phyloP scores from a whole-genome alignment of 306 rosid species.

The Glycine latifolia region DNA sequence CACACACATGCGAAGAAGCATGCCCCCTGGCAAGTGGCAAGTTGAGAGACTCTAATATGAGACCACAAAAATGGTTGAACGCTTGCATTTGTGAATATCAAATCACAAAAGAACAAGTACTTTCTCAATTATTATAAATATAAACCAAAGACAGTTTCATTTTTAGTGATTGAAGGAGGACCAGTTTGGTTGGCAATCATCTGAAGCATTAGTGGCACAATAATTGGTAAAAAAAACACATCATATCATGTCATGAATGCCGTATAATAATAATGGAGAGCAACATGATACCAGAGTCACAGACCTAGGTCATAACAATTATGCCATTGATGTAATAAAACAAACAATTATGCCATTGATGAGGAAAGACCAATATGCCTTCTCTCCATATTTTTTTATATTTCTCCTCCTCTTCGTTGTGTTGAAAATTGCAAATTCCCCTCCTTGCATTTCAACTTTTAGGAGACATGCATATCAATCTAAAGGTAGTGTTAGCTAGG shows the following conservation, averaged over 20 bases:
- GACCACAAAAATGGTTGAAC: neutral
- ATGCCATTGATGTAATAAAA: slow-evolving; percentile 24
- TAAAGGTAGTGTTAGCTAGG: no score
- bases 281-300: slow-evolving; percentile 44
- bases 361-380: slow-evolving; percentile 11
- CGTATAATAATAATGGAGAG: slow-evolving; percentile 46
- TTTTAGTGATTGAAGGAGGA: slow-evolving; percentile 45
- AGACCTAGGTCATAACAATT: slow-evolving; percentile 48
- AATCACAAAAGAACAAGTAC: slow-evolving; percentile 2
- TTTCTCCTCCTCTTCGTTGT: neutral
- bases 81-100: slow-evolving; percentile 29
- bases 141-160: slow-evolving; percentile 22
- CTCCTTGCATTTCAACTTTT: neutral
- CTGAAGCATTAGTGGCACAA: slow-evolving; percentile 49
- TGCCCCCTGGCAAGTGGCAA: neutral
- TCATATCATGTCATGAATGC: slow-evolving; percentile 59
- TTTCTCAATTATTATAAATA: slow-evolving; percentile 31
- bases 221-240: slow-evolving; percentile 52
- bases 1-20: neutral
- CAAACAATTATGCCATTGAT: slow-evolving; percentile 46
- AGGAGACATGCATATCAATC: no score
- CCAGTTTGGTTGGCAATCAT: slow-evolving; percentile 57
- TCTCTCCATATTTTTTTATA: neutral
- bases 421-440: neutral
- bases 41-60: neutral